These are phyloP conservation scores for Hypomyces perniciosus DNA, from an alignment of 2,329 filamentous ascomycete genomes.

Conservation along the genomic window DNA sequence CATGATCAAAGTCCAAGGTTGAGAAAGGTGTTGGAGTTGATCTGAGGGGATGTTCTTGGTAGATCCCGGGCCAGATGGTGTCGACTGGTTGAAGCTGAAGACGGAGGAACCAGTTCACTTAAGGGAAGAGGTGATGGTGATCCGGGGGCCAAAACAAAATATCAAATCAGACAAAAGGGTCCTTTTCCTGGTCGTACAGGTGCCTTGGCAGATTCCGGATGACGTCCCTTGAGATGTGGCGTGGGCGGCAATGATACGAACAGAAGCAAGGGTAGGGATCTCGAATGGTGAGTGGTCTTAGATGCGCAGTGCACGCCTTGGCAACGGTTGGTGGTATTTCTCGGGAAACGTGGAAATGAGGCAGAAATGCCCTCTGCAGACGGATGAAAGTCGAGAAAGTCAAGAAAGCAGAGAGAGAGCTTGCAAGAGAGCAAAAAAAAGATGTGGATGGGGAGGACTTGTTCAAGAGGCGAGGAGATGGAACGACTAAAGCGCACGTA, in stretches of 20 bases:
- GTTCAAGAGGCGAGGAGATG: too few relatives aligned
- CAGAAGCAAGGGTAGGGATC: conserved; percentile 11
- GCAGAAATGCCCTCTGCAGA: too few relatives aligned
- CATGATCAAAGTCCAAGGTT: conserved; percentile 26
- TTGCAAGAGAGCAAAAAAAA: background rate
- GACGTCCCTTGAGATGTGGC: conserved; percentile 18
- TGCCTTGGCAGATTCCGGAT: conserved; percentile 20
- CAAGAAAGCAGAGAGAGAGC: background rate
- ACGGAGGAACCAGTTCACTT: conserved; percentile 9
- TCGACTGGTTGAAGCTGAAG: conserved; percentile 13
- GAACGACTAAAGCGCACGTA: too few relatives aligned
- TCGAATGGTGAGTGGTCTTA: conserved; percentile 3
- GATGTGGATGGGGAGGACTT: background rate
- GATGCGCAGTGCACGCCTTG: background rate
- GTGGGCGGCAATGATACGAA: conserved; percentile 12
- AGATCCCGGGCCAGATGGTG: conserved; percentile 9
- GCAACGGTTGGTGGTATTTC: background rate
- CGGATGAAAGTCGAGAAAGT: background rate
- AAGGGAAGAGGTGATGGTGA: conserved; percentile 7
- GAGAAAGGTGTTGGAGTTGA: conserved; percentile 8
- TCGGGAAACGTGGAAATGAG: background rate
- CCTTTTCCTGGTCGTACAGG: conserved; percentile 1
- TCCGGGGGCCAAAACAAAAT: conserved; percentile 5
- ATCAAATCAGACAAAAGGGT: conserved; percentile 11
- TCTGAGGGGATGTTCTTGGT: conserved; percentile 24